Base-by-base conservation (phyloP, 257 asterid species). In the Nicotiana otophora region DNA sequence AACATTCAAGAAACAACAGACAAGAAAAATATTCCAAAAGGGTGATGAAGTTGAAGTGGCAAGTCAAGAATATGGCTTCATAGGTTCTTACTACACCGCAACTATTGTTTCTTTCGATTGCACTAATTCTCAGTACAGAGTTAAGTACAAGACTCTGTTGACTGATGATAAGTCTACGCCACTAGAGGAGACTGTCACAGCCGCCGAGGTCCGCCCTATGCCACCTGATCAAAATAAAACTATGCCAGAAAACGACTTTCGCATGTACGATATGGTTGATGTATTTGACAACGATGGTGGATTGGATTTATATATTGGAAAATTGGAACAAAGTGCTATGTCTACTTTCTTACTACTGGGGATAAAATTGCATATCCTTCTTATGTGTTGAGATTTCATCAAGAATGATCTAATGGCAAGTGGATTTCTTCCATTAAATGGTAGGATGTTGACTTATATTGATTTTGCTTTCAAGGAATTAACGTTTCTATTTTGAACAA, bases 211-310 rank as follows among this genome's bases (percentile, higher is more conserved):
- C 7, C 82, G 82, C 64, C 87, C 84, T 5, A 1, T 4, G 9
- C 82, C 84, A 7, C 87, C 80, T 46, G 1, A 42, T 30, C 33
- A 4, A 20, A n/a, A 46, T 48, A 70, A 36, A 36, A 54, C 7
- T 1, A 67, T 64, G 12, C 19, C 53, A 4, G 80, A 28, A 51
- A 4, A 26, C 1, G 2, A 11, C 19, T 84, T 81, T 28, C 17
- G 19, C 11, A 64, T 74, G 17, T 34, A 63, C 6, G 75, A 84
- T 10, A 53, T 61, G 8, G 84, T 81, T 0, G 84, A 84, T 55
- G 82, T 65, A 6, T 84, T 46, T 75, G 82, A 68, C 31, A 72
- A 74, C 10, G 87, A 84, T n/a, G 87, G 84, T 75, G 87, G 84
- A 72, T 81, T 42, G 87, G 87, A 5, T 70, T 65, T 14, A 55